These are phyloP conservation scores for Xylariomycetidae sp. DNA, from an alignment of 2,329 filamentous ascomycete species.

Conservation along the genomic window DNA sequence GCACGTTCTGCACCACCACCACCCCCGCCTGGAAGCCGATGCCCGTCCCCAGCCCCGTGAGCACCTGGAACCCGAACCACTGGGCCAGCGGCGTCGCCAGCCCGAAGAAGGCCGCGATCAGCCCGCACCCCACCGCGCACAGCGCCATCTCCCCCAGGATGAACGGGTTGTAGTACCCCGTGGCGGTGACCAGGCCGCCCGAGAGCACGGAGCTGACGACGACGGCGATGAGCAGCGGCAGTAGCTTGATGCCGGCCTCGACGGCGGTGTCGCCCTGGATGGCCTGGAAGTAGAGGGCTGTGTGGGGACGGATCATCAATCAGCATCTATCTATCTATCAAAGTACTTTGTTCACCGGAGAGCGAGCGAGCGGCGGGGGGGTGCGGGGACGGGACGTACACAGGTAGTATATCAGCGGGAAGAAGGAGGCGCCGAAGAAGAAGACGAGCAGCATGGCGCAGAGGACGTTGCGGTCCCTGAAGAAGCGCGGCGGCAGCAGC, in stretches of 20 bases:
- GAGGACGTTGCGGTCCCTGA: conserved; percentile 30
- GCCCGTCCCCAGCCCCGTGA: conserved; percentile 22
- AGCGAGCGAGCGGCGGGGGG: too few species aligned
- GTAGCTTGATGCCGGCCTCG: conserved; percentile 32
- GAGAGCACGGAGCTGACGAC: conserved; percentile 29
- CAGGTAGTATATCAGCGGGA: conserved; percentile 29
- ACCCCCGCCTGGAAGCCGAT: conserved; percentile 37
- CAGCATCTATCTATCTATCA: too few species aligned
- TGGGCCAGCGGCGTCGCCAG: conserved; percentile 24
- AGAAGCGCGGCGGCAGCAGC: conserved; percentile 34
- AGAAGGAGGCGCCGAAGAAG: conserved; percentile 28
- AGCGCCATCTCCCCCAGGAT: conserved; percentile 25
- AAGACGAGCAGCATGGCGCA: conserved; percentile 26
- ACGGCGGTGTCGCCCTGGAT: conserved; percentile 34
- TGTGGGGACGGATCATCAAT: too few species aligned
- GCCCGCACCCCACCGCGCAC: conserved; percentile 11
- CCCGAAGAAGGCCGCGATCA: too few species aligned
- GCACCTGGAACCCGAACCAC: background rate
- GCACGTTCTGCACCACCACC: conserved; percentile 46
- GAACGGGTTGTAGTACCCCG: conserved; percentile 40
- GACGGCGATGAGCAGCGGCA: conserved; percentile 33
- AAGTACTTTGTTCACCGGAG: too few species aligned
- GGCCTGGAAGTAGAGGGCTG: conserved; percentile 41
- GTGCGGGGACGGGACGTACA: too few species aligned
- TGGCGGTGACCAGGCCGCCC: conserved; percentile 28